Evolutionary conservation across 148 eudicot species (phyloP).

Genomic region (Rheum nobile): DNA sequence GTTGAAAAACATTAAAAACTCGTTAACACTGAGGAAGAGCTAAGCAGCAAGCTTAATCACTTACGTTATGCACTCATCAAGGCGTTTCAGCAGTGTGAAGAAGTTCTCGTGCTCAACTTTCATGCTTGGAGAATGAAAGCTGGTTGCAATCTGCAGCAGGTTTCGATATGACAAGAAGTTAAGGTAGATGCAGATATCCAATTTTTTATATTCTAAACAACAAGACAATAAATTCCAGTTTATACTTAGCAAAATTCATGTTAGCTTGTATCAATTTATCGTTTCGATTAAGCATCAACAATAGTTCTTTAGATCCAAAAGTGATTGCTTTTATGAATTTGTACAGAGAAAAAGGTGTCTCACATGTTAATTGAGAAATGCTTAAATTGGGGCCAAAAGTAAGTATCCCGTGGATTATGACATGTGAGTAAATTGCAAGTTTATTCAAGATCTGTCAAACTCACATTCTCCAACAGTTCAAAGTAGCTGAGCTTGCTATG

Average conservation of each 20-base stretch:
- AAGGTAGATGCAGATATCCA: constrained; percentile 1
- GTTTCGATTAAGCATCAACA: neutral
- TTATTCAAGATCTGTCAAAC: constrained; percentile 15
- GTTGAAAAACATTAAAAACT: neutral
- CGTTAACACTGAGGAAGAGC: constrained; percentile 6
- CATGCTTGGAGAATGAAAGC: constrained; percentile 80
- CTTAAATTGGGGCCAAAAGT: neutral
- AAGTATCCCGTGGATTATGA: neutral
- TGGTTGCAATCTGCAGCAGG: constrained; percentile 72
- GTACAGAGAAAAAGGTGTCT: neutral
- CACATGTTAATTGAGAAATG: neutral
- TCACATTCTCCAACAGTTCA: constrained; percentile 96
- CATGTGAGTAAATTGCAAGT: constrained; percentile 4
- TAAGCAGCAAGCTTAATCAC: constrained; percentile 18
- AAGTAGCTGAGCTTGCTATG: constrained; percentile 87
- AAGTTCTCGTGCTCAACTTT: constrained; percentile 70
- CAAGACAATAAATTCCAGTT: neutral
- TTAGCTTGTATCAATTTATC: neutral
- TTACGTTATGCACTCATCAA: constrained; percentile 96
- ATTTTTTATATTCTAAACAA: neutral
- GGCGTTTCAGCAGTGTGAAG: constrained; percentile 76
- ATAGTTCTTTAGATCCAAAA: neutral
- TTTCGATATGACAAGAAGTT: constrained; percentile 7
- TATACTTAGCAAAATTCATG: neutral
- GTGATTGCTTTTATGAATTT: neutral